Percentiles rank a stretch among this genome's conserved stretches.
Conservation (phyloP, 2,329 filamentous ascomycete genomes). For the Phialophora macrospora region DNA sequence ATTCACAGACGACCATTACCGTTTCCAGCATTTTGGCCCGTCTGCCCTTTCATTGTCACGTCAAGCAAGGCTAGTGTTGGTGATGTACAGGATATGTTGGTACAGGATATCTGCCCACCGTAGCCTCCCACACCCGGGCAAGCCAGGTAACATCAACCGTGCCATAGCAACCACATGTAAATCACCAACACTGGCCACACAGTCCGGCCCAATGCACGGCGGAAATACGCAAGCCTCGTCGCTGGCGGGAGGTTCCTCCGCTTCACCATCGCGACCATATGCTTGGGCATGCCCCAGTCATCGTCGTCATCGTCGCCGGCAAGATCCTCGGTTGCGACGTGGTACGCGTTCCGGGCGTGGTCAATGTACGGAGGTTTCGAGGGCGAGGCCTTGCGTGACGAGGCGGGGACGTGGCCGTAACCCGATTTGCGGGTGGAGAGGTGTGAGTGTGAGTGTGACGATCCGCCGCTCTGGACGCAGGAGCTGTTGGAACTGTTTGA, state of each 20-base stretch:
- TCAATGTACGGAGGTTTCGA: constrained; percentile 58
- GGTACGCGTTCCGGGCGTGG: constrained; percentile 36
- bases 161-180: constrained; percentile 70
- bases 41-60: background rate
- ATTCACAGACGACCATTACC: background rate
- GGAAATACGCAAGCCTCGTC: constrained; percentile 64
- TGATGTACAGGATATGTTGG: background rate
- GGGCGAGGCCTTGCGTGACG: constrained; percentile 53
- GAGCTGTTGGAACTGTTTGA: constrained; percentile 40
- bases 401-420: constrained; percentile 42
- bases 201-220: constrained; percentile 65
- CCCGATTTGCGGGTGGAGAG: constrained; percentile 35
- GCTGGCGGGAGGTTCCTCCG: constrained; percentile 49
- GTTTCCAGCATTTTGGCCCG: background rate
- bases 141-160: background rate
- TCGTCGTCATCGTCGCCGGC: constrained; percentile 13
- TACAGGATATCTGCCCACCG: background rate
- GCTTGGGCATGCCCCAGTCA: constrained; percentile 33
- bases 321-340: background rate
- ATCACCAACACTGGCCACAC: constrained; percentile 66
- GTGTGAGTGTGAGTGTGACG: constrained; percentile 11
- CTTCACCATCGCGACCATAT: constrained; percentile 29
- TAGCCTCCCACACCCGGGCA: background rate
- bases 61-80: background rate
- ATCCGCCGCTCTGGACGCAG: constrained; percentile 21